Percentiles rank a stretch among this genome's conserved stretches.
Conservation (phyloP, 2,329 filamentous ascomycete species). For the Colletotrichum brevisporum region DNA sequence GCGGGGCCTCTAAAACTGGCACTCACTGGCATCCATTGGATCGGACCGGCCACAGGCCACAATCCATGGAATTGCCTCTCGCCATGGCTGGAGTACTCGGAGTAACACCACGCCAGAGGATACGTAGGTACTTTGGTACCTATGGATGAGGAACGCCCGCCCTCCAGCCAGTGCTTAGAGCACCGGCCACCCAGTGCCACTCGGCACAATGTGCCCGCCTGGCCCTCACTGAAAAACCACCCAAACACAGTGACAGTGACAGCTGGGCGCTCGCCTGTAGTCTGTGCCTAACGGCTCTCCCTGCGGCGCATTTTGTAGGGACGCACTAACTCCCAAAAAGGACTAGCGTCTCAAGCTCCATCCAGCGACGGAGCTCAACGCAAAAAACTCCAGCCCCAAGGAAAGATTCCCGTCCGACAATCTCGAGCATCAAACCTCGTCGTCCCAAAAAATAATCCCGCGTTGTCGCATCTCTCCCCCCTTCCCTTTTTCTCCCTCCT, state of each 20-base stretch:
- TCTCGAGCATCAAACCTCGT: constrained; percentile 46
- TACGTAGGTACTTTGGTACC: too few species aligned
- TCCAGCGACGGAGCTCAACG: constrained; percentile 57
- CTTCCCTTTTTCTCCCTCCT: constrained; percentile 20
- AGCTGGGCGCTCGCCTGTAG: neutral
- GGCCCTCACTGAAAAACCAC: neutral
- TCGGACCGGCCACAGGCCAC: constrained; percentile 28
- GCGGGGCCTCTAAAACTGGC: constrained; percentile 9
- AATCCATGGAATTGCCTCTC: constrained; percentile 28
- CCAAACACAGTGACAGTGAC: neutral
- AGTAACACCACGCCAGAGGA: neutral
- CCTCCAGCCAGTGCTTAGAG: too few species aligned
- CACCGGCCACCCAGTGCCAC: too few species aligned
- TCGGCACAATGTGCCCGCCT: too few species aligned
- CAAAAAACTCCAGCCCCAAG: constrained; percentile 59
- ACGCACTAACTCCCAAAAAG: constrained; percentile 45
- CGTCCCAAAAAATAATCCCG: constrained; percentile 50
- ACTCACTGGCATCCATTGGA: constrained; percentile 8
- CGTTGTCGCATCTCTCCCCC: constrained; percentile 44
- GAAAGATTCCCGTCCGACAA: constrained; percentile 49
- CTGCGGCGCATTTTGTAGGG: constrained; percentile 43
- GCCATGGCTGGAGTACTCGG: neutral
- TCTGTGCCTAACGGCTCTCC: constrained; percentile 30
- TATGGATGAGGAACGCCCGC: too few species aligned
- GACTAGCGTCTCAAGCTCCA: constrained; percentile 51